These are phyloP conservation scores for Ilex aquifolium DNA, from an alignment of 257 asterid genomes.

Conservation along the genomic window DNA sequence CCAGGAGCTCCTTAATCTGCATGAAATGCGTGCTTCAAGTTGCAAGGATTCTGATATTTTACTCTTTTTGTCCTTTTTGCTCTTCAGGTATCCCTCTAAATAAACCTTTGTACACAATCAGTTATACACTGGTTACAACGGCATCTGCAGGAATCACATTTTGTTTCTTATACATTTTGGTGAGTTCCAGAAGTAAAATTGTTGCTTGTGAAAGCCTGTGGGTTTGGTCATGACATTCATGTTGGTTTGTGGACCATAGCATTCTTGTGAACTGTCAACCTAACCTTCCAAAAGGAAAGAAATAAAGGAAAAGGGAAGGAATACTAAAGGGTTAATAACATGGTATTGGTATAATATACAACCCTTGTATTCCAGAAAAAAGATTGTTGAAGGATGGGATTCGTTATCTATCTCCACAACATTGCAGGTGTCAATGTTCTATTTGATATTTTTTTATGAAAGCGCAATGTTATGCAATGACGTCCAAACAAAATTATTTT, in stretches of 20 bases:
- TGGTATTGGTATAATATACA: too few relatives aligned
- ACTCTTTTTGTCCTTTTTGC: neutral
- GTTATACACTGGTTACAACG: conserved; percentile 71
- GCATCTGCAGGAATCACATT: conserved; percentile 74
- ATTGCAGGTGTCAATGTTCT: too few relatives aligned
- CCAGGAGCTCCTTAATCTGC: neutral
- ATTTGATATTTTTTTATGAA: too few relatives aligned
- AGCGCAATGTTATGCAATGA: too few relatives aligned
- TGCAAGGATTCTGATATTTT: neutral
- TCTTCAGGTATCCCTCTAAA: conserved; percentile 72
- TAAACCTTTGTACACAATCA: conserved; percentile 70
- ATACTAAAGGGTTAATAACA: neutral
- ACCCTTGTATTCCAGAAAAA: too few relatives aligned
- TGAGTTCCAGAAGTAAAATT: conserved; percentile 16
- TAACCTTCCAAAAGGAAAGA: too few relatives aligned
- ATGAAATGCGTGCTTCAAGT: neutral
- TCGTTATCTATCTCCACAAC: too few relatives aligned
- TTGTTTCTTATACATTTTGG: conserved; percentile 58
- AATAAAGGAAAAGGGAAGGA: neutral
- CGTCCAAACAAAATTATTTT: too few relatives aligned
- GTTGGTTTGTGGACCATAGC: too few relatives aligned
- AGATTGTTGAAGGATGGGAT: too few relatives aligned
- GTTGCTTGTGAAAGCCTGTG: neutral
- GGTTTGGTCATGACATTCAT: too few relatives aligned
- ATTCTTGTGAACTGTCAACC: too few relatives aligned